Evolutionary conservation across 2,329 filamentous ascomycete species (phyloP).

Genomic region (Salinomyces thailandicus): DNA sequence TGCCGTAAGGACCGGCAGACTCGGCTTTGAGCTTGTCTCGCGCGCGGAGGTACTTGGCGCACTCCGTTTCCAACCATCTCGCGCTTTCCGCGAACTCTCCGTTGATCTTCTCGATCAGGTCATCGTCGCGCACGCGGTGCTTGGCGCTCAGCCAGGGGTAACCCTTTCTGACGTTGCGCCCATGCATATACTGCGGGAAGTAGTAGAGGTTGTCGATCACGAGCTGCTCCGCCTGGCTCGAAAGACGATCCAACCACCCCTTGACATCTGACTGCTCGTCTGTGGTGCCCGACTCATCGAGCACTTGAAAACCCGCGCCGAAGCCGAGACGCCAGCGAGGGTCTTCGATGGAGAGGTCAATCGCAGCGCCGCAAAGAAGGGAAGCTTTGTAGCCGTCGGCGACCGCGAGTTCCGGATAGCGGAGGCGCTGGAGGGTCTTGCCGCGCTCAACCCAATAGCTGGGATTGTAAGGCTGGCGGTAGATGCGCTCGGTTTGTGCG

Average conservation of each 20-base stretch:
- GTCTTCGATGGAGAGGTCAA: constrained; percentile 5
- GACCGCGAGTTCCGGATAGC: constrained; percentile 22
- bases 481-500: constrained; percentile 10
- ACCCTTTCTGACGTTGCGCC: constrained; percentile 10
- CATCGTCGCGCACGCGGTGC: constrained; percentile 6
- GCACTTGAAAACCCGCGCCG: constrained; percentile 21
- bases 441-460: constrained; percentile 15
- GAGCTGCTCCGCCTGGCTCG: constrained; percentile 9
- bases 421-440: constrained; percentile 9
- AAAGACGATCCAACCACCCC: constrained; percentile 3
- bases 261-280: too few relatives aligned
- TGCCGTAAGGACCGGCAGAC: constrained; percentile 8
- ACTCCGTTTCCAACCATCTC: background rate
- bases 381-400: constrained; percentile 20
- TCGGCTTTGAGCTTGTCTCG: too few relatives aligned
- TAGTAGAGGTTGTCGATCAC: constrained; percentile 9
- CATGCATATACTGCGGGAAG: constrained; percentile 9
- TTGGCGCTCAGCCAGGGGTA: constrained; percentile 22
- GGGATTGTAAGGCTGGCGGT: constrained; percentile 19
- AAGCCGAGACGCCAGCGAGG: constrained; percentile 13
- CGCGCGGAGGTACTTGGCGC: too few relatives aligned
- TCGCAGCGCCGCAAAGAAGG: constrained; percentile 10
- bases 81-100: constrained; percentile 8
- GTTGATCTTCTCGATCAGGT: constrained; percentile 8
- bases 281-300: too few relatives aligned